Evolutionary conservation across 345 rosid genomes (phyloP).

Genomic region (Sapria himalayana): DNA sequence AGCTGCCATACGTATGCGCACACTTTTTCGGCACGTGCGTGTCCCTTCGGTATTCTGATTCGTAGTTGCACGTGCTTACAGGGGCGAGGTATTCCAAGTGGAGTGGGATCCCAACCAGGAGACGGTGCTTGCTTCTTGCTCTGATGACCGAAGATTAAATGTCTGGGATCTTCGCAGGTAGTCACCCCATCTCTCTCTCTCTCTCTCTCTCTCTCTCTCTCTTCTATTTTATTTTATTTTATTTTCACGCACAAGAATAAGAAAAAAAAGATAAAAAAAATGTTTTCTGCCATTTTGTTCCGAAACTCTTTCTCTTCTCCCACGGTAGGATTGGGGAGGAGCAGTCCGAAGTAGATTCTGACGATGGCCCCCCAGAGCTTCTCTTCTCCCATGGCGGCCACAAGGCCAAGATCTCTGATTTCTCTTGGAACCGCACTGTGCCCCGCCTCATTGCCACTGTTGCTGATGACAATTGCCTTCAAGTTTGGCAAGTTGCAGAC

Average conservation of each 20-base stretch:
- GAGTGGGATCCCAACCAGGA: slow-evolving; percentile 98
- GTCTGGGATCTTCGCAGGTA: slow-evolving; percentile 96
- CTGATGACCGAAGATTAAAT: slow-evolving; percentile 77
- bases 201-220: not conserved
- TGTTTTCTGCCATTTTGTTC: not conserved
- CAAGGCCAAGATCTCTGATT: slow-evolving; percentile 60
- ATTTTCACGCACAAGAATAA: no score
- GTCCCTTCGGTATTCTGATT: no score
- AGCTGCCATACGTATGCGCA: slow-evolving; percentile 48
- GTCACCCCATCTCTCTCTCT: not conserved
- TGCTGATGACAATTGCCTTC: slow-evolving; percentile 55
- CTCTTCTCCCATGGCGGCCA: slow-evolving; percentile 80
- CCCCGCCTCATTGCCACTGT: slow-evolving; percentile 66
- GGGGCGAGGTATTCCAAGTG: slow-evolving; percentile 88
- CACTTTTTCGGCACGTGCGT: no score
- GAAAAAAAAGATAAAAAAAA: no score
- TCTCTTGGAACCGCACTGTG: slow-evolving; percentile 59
- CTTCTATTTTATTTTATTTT: not conserved
- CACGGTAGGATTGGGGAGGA: slow-evolving; percentile 53
- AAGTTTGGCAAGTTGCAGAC: slow-evolving; percentile 69
- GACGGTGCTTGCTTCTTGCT: slow-evolving; percentile 77
- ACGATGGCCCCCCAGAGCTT: slow-evolving; percentile 73
- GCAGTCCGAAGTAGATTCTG: slow-evolving; percentile 36
- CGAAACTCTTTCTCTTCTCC: not conserved
- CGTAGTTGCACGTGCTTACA: no score